Evolutionary conservation across 1,139 yeast genomes (phyloP).

Genomic region (Eremothecium gossypii): DNA sequence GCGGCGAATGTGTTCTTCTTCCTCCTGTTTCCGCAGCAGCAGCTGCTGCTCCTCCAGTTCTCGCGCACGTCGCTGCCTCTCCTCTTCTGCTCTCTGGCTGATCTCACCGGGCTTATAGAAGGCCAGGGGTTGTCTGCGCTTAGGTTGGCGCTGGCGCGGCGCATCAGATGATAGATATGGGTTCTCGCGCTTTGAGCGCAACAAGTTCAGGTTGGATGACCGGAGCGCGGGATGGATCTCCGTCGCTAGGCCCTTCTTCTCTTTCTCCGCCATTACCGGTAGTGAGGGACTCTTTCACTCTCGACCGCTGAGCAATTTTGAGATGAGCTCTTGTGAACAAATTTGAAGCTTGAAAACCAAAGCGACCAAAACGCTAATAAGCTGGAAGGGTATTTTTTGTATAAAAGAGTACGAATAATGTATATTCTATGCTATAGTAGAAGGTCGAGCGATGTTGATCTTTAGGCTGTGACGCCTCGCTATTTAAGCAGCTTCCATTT

Average conservation of each 20-base stretch:
- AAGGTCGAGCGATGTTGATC: no score
- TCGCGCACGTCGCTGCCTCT: conserved; percentile 8
- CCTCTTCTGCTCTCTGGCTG: conserved; percentile 10
- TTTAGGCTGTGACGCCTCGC: neutral
- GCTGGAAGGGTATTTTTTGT: no score
- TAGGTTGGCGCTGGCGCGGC: conserved; percentile 4
- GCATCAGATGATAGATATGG: conserved; percentile 20
- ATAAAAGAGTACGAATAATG: no score
- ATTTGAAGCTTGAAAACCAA: no score
- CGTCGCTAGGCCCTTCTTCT: conserved; percentile 19
- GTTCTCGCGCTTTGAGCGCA: conserved; percentile 21
- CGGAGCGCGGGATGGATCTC: conserved; percentile 26
- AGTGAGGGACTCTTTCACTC: no score
- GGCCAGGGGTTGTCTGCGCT: conserved; percentile 13
- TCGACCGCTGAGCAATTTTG: no score
- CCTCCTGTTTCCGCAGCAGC: conserved; percentile 6
- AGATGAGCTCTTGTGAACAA: no score
- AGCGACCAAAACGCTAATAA: no score
- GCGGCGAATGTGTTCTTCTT: conserved; percentile 5
- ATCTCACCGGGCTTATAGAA: conserved; percentile 23
- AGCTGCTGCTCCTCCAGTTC: conserved; percentile 8
- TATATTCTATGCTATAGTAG: no score
- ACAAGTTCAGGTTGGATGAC: conserved; percentile 23
- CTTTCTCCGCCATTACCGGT: neutral
- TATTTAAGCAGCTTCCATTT: conserved; percentile 2